Base-by-base conservation (phyloP, 2,329 filamentous ascomycete species). In the Colletotrichum agaves region DNA sequence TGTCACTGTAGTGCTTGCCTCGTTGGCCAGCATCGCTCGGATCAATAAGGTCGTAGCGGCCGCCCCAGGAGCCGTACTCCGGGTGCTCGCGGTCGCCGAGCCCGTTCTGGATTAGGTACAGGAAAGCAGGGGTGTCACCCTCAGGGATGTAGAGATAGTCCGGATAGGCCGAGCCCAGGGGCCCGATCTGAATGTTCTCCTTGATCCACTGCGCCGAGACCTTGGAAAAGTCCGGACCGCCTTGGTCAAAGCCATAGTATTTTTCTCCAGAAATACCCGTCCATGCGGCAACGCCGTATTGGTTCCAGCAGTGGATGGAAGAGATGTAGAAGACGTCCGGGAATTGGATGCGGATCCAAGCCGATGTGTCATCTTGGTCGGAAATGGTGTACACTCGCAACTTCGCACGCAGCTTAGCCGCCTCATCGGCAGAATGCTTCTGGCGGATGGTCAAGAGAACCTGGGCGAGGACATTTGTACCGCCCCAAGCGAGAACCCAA, bases 281-380 rank as follows among this genome's bases (percentile, higher is more conserved):
- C 87, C 87, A 89, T 0, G 85, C 76, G 0, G 87, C 86, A 50
- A 83, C 71, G 2, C 79, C 80, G 67, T 89, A 90, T 55, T 84
- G 78, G 70, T 85, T 85, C 81, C 83, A 89, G 8, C 81, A 85
- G 71, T 89, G 87, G 1, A 88, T 74, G 0, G 83, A 85, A 11
- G 77, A 78, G 62, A 89, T 87, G 73, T 87, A 88, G 71, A 86
- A 84, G 7, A 89, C 73, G 35, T 85, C 81, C 0, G 87, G 85
- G 65, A 83, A 88, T 3, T 79, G 81, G 46, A 78, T 75, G 21
- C 87, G 82, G 46, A 89, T 84, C 86, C 86, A 89, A 0, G 81
- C 75, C 0, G 85, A 85, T 0, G 83, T 83, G 63, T 89, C 83
- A 69, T 89, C 87, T 70, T 89, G 87, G 70, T 89, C 87, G 5